phyloP scores from a whole-genome alignment of 306 rosid genomes.

The Dalbergia cultrata region DNA sequence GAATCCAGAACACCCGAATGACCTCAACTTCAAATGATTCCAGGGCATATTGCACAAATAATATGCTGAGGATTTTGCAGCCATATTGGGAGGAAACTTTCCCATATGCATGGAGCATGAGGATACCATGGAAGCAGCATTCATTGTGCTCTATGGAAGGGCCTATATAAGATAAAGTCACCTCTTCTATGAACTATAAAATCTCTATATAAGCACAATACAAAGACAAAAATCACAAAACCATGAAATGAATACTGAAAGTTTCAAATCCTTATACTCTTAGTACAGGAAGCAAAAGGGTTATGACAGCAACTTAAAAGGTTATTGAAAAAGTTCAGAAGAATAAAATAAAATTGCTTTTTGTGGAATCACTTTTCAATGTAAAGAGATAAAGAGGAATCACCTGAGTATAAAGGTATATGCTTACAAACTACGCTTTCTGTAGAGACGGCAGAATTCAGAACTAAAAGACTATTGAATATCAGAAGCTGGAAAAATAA shows the following conservation, averaged over 20 bases:
- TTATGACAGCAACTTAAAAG: conserved; percentile 8
- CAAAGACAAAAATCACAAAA: not conserved
- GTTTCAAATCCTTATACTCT: not conserved
- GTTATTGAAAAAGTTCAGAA: not conserved
- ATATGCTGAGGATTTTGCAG: conserved; percentile 41
- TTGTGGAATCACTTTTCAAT: conserved; percentile 2
- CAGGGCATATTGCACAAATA: conserved; percentile 40
- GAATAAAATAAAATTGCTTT: not conserved
- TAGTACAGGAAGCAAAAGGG: not conserved
- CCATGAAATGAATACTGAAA: conserved; percentile 20
- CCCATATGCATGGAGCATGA: conserved; percentile 59
- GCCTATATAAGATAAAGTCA: conserved; percentile 17
- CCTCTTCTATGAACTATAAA: not conserved
- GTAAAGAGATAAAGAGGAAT: conserved; percentile 33
- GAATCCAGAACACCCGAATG: conserved; percentile 37
- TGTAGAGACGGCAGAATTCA: conserved; percentile 16
- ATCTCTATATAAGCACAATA: conserved; percentile 7
- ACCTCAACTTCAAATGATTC: conserved; percentile 24
- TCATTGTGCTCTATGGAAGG: conserved; percentile 54
- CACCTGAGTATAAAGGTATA: conserved; percentile 20
- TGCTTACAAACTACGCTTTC: conserved; percentile 37
- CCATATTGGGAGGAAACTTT: conserved; percentile 42
- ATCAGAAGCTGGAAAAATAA: not conserved
- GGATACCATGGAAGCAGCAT: conserved; percentile 63
- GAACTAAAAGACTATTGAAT: conserved; percentile 1